Conservation (phyloP, 164 flowering plant species). For the Stephania cephalantha region DNA sequence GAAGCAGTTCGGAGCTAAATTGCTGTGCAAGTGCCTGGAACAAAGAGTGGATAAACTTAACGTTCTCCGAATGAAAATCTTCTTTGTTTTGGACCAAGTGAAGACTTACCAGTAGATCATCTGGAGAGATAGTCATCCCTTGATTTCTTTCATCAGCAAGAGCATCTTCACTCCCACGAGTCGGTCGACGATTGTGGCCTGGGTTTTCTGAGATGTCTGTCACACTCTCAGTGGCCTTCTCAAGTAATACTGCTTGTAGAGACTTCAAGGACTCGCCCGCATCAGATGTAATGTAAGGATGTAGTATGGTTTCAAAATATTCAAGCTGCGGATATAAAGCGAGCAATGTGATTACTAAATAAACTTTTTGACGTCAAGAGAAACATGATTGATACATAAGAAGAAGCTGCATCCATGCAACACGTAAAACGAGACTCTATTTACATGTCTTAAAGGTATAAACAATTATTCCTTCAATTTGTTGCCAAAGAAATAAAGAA, state of each 20-base stretch:
- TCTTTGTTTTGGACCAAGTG: background rate
- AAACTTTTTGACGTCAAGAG: background rate
- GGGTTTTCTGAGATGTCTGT: constrained; percentile 63
- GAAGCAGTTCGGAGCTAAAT: constrained; percentile 78
- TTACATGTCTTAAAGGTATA: background rate
- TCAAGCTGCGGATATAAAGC: constrained; percentile 71
- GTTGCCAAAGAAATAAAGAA: background rate
- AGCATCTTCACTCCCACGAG: constrained; percentile 92
- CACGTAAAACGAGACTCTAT: background rate
- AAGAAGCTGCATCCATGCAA: background rate
- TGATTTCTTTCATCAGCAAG: constrained; percentile 70
- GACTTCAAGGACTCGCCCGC: constrained; percentile 84
- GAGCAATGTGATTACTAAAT: background rate
- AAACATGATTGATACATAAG: background rate
- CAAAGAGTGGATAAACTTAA: background rate
- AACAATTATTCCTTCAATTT: background rate
- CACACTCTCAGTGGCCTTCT: constrained; percentile 78
- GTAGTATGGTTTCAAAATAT: constrained; percentile 84
- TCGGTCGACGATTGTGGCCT: constrained; percentile 80
- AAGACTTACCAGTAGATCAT: constrained; percentile 75
- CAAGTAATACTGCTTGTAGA: constrained; percentile 73
- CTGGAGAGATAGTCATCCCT: constrained; percentile 72
- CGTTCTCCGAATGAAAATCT: background rate
- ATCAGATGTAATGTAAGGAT: constrained; percentile 72
- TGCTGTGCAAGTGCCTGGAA: constrained; percentile 91